Conservation (phyloP, 2,329 filamentous ascomycete genomes). For the Sporothrix mexicana region DNA sequence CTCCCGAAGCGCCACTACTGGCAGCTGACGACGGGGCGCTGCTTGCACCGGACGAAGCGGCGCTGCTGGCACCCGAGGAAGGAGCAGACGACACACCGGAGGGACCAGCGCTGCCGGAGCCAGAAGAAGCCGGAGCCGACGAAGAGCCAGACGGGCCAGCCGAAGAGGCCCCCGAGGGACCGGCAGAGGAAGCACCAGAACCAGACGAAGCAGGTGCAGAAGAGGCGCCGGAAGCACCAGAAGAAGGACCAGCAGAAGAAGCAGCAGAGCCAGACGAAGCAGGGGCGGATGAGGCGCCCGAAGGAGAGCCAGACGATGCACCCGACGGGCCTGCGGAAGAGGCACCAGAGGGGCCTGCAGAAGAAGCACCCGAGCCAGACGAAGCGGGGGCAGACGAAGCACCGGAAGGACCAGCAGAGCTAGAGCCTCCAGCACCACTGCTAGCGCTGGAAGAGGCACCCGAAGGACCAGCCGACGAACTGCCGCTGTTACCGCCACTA, state of each 20-base stretch:
- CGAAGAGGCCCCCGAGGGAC: background rate
- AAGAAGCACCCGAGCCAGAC: background rate
- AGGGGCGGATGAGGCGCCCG: background rate
- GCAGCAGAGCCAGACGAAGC: background rate
- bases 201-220: background rate
- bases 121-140: background rate
- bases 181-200: background rate
- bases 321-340: constrained; percentile 2
- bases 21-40: background rate
- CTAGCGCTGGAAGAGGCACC: background rate
- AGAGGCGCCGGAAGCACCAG: background rate
- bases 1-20: background rate
- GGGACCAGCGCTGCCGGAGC: background rate
- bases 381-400: background rate
- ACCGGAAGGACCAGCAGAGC: constrained; percentile 1
- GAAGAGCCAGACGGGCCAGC: background rate
- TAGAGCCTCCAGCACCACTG: background rate
- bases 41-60: constrained; percentile 3
- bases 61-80: background rate
- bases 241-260: background rate
- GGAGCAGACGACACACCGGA: background rate
- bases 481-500: background rate
- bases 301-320: background rate
- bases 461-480: background rate
- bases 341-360: constrained; percentile 3